Percentiles rank a stretch among this genome's conserved stretches.
Conservation (phyloP, 441 rosid species). For the Populus hybrid region DNA sequence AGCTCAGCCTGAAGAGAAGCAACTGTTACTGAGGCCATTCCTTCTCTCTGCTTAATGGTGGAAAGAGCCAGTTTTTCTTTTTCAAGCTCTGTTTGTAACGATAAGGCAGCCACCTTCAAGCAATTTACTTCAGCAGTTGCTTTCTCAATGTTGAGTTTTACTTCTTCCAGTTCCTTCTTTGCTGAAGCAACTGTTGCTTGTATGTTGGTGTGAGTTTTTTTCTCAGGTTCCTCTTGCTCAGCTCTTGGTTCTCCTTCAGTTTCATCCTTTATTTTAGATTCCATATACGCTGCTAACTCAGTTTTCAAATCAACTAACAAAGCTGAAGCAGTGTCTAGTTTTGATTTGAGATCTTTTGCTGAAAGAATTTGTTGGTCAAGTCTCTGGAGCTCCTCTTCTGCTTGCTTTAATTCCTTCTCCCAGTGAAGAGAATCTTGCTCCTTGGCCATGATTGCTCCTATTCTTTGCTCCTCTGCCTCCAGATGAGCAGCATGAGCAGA, state of each 20-base stretch:
- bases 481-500: slow-evolving; percentile 87
- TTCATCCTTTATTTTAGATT: slow-evolving; percentile 62
- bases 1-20: slow-evolving; percentile 80
- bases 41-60: slow-evolving; percentile 73
- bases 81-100: slow-evolving; percentile 67
- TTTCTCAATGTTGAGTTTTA: slow-evolving; percentile 66
- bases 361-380: slow-evolving; percentile 69
- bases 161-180: slow-evolving; percentile 82
- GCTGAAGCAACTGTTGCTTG: slow-evolving; percentile 65
- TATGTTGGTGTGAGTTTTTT: slow-evolving; percentile 45
- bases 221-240: slow-evolving; percentile 34
- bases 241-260: slow-evolving; percentile 16
- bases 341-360: slow-evolving; percentile 66
- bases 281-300: slow-evolving; percentile 83
- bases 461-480: slow-evolving; percentile 91
- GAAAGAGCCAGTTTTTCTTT: slow-evolving; percentile 62
- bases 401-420: slow-evolving; percentile 90
- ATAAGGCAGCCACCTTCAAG: slow-evolving; percentile 65
- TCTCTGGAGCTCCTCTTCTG: slow-evolving; percentile 75
- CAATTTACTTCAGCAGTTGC: slow-evolving; percentile 63
- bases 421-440: slow-evolving; percentile 79
- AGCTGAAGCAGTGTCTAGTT: slow-evolving; percentile 68
- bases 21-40: slow-evolving; percentile 76
- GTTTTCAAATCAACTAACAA: slow-evolving; percentile 74
- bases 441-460: slow-evolving; percentile 84